These are phyloP conservation scores for Lactarius sanguifluus DNA, from an alignment of 768 basidiomycete genomes.

Conservation along the genomic window DNA sequence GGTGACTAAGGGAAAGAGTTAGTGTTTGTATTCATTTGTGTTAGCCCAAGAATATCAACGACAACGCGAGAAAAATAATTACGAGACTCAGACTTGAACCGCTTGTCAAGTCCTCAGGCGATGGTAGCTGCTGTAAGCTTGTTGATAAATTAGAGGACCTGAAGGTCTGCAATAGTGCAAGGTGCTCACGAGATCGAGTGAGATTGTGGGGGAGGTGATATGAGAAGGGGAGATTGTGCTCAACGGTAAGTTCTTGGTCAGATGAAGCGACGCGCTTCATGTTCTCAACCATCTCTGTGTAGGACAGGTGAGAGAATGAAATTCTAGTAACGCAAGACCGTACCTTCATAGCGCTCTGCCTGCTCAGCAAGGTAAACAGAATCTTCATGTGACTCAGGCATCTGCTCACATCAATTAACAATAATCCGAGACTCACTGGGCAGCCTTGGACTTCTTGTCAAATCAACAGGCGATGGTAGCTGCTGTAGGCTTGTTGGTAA, in stretches of 20 bases:
- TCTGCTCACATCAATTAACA: constrained; percentile 42
- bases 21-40: too few relatives aligned
- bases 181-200: too few relatives aligned
- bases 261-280: constrained; percentile 99
- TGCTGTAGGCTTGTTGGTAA: constrained; percentile 94
- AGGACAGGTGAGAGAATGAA: constrained; percentile 23
- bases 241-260: constrained; percentile 96
- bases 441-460: constrained; percentile 69
- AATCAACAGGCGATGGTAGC: constrained; percentile 69
- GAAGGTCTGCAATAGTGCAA: too few relatives aligned
- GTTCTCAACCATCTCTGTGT: constrained; percentile 94
- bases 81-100: too few relatives aligned
- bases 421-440: constrained; percentile 84
- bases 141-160: too few relatives aligned
- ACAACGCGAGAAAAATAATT: too few relatives aligned
- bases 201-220: too few relatives aligned
- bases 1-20: too few relatives aligned
- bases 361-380: constrained; percentile 99
- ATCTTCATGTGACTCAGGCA: constrained; percentile 89
- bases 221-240: constrained; percentile 43
- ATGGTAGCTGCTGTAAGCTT: too few relatives aligned
- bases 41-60: too few relatives aligned
- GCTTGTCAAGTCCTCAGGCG: too few relatives aligned
- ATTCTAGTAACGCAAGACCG: constrained; percentile 31
- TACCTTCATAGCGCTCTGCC: constrained; percentile 98